These are phyloP conservation scores for Fistulinella prunicolor DNA, from an alignment of 768 basidiomycete genomes.

Conservation along the genomic window DNA sequence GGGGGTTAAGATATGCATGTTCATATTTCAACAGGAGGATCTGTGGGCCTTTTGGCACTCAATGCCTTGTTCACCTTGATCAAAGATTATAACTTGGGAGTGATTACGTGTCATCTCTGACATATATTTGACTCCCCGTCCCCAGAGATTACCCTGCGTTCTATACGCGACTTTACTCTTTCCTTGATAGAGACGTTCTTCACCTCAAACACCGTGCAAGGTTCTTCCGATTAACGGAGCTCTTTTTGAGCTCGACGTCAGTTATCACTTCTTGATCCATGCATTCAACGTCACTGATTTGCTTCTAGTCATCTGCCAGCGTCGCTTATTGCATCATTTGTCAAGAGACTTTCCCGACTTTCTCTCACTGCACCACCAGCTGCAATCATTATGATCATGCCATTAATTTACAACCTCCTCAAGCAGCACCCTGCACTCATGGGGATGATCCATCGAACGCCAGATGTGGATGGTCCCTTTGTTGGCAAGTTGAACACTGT, in stretches of 20 bases:
- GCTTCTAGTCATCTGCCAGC: conserved; percentile 80
- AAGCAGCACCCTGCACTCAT: conserved; percentile 90
- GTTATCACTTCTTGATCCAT: conserved; percentile 27
- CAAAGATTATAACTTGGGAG: conserved; percentile 89
- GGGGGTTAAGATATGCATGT: not conserved
- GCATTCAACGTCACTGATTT: conserved; percentile 1
- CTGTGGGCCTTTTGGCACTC: conserved; percentile 81
- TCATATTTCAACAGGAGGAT: conserved; percentile 56
- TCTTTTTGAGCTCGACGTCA: conserved; percentile 90
- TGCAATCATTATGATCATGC: conserved; percentile 86
- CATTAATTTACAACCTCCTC: conserved; percentile 92
- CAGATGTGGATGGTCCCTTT: conserved; percentile 33
- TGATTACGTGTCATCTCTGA: conserved; percentile 9
- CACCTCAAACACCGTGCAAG: conserved; percentile 92
- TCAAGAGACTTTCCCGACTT: conserved; percentile 86
- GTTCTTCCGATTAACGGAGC: conserved; percentile 89
- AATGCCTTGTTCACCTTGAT: conserved; percentile 92
- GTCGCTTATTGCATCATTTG: conserved; percentile 89
- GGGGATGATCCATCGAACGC: conserved; percentile 82
- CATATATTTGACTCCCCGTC: conserved; percentile 3
- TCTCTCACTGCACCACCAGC: conserved; percentile 85
- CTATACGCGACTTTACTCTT: conserved; percentile 87
- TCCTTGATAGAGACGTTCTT: conserved; percentile 83
- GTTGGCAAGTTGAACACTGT: conserved; percentile 31
- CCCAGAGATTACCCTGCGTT: conserved; percentile 92